A percentile compares a stretch with the other conserved stretches of the same genome.
Conservation (phyloP, 2,329 filamentous ascomycete species). For the Fonsecaea pedrosoi region DNA sequence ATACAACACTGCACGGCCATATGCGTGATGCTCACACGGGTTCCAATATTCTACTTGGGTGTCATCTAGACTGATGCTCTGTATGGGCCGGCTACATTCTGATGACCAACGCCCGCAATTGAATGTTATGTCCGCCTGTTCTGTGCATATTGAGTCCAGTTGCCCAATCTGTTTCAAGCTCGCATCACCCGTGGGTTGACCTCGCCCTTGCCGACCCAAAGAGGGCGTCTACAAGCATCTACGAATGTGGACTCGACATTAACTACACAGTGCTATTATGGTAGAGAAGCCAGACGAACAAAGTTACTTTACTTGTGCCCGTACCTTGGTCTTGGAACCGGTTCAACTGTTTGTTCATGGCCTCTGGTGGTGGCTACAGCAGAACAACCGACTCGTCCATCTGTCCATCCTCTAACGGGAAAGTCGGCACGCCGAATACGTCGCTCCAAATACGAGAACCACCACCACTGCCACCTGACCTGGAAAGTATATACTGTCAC, state of each 20-base stretch:
- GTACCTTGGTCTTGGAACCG: too few species aligned
- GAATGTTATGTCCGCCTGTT: not conserved
- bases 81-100: not conserved
- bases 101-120: slow-evolving; percentile 1
- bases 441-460: not conserved
- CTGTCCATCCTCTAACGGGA: not conserved
- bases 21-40: not conserved
- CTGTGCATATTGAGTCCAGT: not conserved
- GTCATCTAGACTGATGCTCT: not conserved
- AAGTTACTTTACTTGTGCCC: too few species aligned
- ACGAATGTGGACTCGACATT: not conserved
- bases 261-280: too few species aligned
- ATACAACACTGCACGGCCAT: not conserved
- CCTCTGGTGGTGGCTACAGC: too few species aligned
- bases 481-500: too few species aligned
- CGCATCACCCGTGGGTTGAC: not conserved
- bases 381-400: too few species aligned
- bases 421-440: slow-evolving; percentile 1
- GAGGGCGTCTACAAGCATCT: not conserved
- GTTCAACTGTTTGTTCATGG: too few species aligned
- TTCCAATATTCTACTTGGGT: not conserved
- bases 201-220: not conserved
- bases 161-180: not conserved
- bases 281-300: too few species aligned
- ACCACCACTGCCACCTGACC: not conserved